Base-by-base conservation (phyloP, 441 rosid genomes). In the Populus tomentosa region DNA sequence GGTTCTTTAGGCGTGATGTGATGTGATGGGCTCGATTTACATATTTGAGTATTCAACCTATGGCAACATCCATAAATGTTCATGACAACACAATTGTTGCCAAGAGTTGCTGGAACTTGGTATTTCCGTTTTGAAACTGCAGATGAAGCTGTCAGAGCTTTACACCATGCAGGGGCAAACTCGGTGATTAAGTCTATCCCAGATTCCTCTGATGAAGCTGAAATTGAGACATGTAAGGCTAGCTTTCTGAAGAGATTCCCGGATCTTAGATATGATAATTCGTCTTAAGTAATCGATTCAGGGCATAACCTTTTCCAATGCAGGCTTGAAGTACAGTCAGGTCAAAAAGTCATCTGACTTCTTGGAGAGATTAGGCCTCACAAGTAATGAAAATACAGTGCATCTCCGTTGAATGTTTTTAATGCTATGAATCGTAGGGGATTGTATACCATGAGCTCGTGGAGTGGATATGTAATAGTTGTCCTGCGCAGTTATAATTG, bases 101-200 rank as follows among this genome's bases (percentile, higher is more conserved):
- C 42, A 9, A 16, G 28, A 21, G 10, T 18, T 74, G 11, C 36
- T 26, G 24, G 21, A 38, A 21, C 53, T 62, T 63, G 14, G 11
- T 2, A 64, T 70, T 74, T 40, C 6, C 4, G 23, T 80, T 74
- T 16, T 62, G 26, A 50, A 73, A 71, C 24, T 85, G 87, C 92
- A 96, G 99, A 89, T 79, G 90, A 90, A 86, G 98, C 95, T 78
- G 87, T 80, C 0, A 83, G 86, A 79, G 92, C 90, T 79, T 81
- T 96, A 40, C 90, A 86, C 61, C 75, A 73, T 42, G 86, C 85
- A 13, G 98, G 98, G 77, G 97, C 93, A 46, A 66, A 87, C 69
- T 78, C 90, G 6, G 67, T 87, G 21, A 79, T 94, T 68, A 80
- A 83, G 79, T 86, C 95, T 20, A 86, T 84, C 11, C 89, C 93